Base-by-base conservation (phyloP, 108 stramenopile species). In the Cyclotella baltica region DNA sequence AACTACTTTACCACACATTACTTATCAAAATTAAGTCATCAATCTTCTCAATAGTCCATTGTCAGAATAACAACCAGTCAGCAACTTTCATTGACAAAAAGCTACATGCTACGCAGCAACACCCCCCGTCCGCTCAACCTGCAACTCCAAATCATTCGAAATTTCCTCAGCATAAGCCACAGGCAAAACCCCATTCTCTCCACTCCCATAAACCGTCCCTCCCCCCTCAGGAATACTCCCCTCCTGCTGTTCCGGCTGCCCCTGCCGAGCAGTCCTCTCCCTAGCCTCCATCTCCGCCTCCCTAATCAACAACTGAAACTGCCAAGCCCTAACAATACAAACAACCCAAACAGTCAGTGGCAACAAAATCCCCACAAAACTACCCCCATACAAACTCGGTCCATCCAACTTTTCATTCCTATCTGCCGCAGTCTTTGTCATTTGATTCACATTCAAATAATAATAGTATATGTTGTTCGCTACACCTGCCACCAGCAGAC, bases 281-380 rank as follows among this genome's bases (percentile, higher is more conserved):
- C 76, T 75, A 16, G 91, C 91, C 78, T 95, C 93, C 20, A 67
- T 36, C 72, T 95, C 93, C 19, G 93, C 93, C 80, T 92, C 93
- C 34, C 66, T 27, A 18, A 95, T 78, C 18, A 95, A 73, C 48
- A 67, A 37, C 15, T 90, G 87, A 71, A 92, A 95, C 70, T 95
- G 83, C 58, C 75, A 89, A 5, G 91, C 93, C 40, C 93, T 73
- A 10, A 88, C 33, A 59, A 87, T 88, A 67, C 91, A 95, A 48
- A 95, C 13, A 43, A 81, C 40, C 93, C 93, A 95, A 1, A 95
- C 85, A 31, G 84, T 67, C 66, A 89, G 34, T 2, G 93, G 93
- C 58, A 92, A 33, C 28, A 89, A 37, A 36, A 95, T 87, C 18
- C 86, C 87, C 25, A 86, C 77, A 46, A 92, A 82, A 2, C 88